These are phyloP conservation scores for Myochromella boudieri DNA, from an alignment of 768 basidiomycete genomes.

Conservation along the genomic window DNA sequence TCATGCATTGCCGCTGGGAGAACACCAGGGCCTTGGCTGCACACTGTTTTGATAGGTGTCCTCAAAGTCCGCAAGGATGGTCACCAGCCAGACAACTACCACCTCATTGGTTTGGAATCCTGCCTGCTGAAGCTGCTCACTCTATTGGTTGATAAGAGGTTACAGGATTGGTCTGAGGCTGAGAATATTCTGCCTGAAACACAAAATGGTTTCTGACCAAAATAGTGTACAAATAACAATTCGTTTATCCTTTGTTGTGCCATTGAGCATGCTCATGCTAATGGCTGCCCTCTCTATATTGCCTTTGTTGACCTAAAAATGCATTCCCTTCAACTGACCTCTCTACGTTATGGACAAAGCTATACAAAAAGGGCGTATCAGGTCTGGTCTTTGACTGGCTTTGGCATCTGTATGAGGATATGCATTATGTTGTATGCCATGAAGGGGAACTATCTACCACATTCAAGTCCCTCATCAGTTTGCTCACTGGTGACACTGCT, in stretches of 20 bases:
- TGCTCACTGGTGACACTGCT: conserved; percentile 8
- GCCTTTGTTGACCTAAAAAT: conserved; percentile 27
- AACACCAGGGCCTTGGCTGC: too few species aligned
- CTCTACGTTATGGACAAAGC: conserved; percentile 30
- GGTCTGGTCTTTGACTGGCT: conserved; percentile 30
- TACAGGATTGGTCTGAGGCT: neutral
- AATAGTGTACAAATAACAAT: conserved; percentile 16
- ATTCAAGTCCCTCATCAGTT: conserved; percentile 1
- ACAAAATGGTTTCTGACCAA: neutral
- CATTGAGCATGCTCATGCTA: conserved; percentile 19
- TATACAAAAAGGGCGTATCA: conserved; percentile 19
- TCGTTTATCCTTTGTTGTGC: conserved; percentile 22
- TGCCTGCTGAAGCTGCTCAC: neutral
- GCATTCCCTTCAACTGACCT: conserved; percentile 34
- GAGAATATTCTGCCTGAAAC: neutral
- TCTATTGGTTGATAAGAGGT: neutral
- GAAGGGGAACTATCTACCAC: neutral
- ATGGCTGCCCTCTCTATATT: conserved; percentile 20
- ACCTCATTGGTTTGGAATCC: neutral
- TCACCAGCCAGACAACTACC: neutral
- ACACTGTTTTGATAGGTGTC: too few species aligned
- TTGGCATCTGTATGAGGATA: conserved; percentile 19
- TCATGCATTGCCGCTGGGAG: too few species aligned
- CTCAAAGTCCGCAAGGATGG: too few species aligned
- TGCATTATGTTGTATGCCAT: neutral